Evolutionary conservation across 345 rosid genomes (phyloP).

Genomic region (Luvunga scandens): DNA sequence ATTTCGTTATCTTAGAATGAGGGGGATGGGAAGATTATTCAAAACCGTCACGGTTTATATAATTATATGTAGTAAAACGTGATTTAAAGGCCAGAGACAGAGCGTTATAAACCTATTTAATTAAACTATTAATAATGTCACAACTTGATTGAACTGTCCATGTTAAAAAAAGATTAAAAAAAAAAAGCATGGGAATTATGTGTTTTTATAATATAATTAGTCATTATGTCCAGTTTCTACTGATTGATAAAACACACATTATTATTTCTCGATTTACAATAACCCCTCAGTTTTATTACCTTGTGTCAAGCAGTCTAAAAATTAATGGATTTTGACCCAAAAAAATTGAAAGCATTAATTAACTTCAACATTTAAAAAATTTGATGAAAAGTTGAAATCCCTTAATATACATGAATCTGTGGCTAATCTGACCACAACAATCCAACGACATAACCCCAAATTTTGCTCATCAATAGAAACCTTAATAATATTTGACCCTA

Average conservation of each 20-base stretch:
- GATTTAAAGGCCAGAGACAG: no score
- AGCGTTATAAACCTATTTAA: no score
- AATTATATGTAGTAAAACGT: no score
- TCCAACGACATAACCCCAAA: not conserved
- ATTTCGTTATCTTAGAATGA: no score
- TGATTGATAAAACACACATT: not conserved
- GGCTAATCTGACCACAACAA: not conserved
- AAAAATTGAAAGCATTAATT: not conserved
- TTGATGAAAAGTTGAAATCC: not conserved
- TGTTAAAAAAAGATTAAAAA: no score
- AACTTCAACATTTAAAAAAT: not conserved
- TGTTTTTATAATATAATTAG: no score
- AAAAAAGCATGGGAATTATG: no score
- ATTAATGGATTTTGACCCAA: no score
- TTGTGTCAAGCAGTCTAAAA: not conserved
- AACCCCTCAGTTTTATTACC: not conserved
- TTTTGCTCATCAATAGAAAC: not conserved
- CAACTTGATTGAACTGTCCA: no score
- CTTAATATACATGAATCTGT: not conserved
- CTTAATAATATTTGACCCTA: not conserved
- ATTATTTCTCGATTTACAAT: not conserved
- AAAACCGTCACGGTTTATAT: no score
- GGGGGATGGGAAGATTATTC: no score
- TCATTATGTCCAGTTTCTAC: not conserved
- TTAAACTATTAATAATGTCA: no score